These are phyloP conservation scores for Rubroboletus satanas DNA, from an alignment of 768 basidiomycete genomes.

Conservation along the genomic window DNA sequence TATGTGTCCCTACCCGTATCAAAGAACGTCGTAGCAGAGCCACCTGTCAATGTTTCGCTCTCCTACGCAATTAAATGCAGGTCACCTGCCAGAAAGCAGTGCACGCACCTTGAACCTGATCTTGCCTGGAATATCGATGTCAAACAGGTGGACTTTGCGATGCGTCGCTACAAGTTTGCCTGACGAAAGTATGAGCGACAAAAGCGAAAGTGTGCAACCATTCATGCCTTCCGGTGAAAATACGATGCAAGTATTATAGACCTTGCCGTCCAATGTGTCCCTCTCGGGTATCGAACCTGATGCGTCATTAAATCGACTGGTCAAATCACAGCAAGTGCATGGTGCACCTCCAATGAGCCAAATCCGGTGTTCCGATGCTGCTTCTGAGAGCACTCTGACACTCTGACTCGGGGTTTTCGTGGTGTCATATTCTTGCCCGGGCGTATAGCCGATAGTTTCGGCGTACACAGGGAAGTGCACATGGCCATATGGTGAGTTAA, in stretches of 20 bases:
- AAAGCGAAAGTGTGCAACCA: not conserved
- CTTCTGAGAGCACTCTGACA: conserved; percentile 74
- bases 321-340: not conserved
- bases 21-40: conserved; percentile 69
- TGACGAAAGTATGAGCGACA: conserved; percentile 26
- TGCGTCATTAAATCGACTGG: not conserved
- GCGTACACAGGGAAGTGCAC: conserved; percentile 79
- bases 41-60: conserved; percentile 82
- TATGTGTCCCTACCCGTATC: conserved; percentile 66
- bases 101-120: conserved; percentile 78
- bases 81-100: not conserved
- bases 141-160: conserved; percentile 95
- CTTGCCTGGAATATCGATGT: conserved; percentile 93
- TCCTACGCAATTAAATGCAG: conserved; percentile 50
- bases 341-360: conserved; percentile 90
- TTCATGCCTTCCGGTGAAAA: conserved; percentile 72
- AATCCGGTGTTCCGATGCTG: conserved; percentile 69
- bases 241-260: conserved; percentile 93
- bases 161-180: conserved; percentile 85
- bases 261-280: conserved; percentile 53
- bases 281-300: conserved; percentile 91
- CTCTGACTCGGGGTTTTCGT: conserved; percentile 62
- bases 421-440: conserved; percentile 57
- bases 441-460: conserved; percentile 65
- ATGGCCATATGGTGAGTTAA: conserved; percentile 83